Conservation (phyloP, 1,139 yeast genomes). For the Pneumocystis murina region DNA sequence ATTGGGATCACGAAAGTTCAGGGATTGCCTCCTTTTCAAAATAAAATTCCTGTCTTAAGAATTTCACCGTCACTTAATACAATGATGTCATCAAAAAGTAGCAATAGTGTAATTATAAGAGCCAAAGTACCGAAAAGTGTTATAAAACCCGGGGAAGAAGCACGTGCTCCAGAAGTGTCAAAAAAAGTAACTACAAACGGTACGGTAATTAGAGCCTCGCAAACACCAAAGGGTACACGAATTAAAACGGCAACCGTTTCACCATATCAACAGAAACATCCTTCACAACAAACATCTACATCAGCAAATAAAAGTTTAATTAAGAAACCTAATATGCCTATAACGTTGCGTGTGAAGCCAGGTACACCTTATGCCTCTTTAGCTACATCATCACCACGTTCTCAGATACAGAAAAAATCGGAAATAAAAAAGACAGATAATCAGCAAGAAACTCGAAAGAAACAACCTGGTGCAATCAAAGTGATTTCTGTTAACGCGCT, state of each 20-base stretch:
- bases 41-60: background rate
- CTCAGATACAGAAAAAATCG: background rate
- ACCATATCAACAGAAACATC: background rate
- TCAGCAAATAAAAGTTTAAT: background rate
- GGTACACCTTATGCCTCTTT: background rate
- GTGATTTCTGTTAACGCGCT: background rate
- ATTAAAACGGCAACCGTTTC: background rate
- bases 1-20: background rate
- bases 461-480: background rate
- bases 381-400: background rate
- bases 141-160: background rate
- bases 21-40: background rate
- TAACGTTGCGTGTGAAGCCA: background rate
- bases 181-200: background rate
- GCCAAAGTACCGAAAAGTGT: background rate
- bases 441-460: background rate
- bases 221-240: background rate
- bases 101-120: background rate
- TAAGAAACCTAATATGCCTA: background rate
- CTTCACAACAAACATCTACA: background rate
- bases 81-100: background rate
- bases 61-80: background rate
- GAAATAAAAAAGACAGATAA: background rate
- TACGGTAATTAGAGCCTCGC: background rate
- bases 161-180: background rate